Conservation (phyloP, 2,329 filamentous ascomycete species). For the Corniculantispora saksenae region DNA sequence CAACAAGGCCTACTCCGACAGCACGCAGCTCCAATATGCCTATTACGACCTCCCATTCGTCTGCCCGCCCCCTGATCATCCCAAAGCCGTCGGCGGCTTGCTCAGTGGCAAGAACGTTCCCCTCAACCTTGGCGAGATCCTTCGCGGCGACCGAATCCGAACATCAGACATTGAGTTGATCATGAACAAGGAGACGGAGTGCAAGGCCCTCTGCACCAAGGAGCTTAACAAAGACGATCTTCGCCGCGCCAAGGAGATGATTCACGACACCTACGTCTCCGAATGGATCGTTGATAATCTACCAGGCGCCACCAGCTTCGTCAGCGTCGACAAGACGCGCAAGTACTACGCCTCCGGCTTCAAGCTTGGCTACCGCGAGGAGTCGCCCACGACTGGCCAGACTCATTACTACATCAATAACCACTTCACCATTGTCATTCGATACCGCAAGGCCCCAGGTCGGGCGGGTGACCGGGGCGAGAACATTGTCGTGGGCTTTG, state of each 20-base stretch:
- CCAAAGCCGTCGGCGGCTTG: conserved; percentile 65
- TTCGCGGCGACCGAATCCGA: conserved; percentile 82
- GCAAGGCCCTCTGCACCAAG: conserved; percentile 70
- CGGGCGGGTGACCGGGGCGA: conserved; percentile 68
- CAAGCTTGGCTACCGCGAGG: conserved; percentile 79
- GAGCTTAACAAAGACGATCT: conserved; percentile 66
- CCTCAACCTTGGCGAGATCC: conserved; percentile 82
- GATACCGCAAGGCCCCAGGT: conserved; percentile 72
- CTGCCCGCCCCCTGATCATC: conserved; percentile 72
- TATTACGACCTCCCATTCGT: conserved; percentile 88
- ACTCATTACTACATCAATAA: conserved; percentile 79
- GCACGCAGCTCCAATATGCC: conserved; percentile 87
- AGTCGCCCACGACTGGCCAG: conserved; percentile 58
- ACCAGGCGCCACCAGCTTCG: conserved; percentile 84
- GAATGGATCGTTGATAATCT: conserved; percentile 95
- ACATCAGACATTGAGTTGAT: conserved; percentile 79
- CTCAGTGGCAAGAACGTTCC: conserved; percentile 76
- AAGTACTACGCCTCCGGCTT: conserved; percentile 92
- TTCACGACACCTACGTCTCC: conserved; percentile 78
- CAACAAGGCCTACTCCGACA: conserved; percentile 90
- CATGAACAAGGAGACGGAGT: conserved; percentile 75
- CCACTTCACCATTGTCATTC: conserved; percentile 81
- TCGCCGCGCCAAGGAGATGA: conserved; percentile 68
- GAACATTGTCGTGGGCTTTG: conserved; percentile 84
- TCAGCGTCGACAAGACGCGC: conserved; percentile 78